Evolutionary conservation across 1,284 basidiomycete genomes (phyloP).

Genomic region (Trichosporon ovoides): DNA sequence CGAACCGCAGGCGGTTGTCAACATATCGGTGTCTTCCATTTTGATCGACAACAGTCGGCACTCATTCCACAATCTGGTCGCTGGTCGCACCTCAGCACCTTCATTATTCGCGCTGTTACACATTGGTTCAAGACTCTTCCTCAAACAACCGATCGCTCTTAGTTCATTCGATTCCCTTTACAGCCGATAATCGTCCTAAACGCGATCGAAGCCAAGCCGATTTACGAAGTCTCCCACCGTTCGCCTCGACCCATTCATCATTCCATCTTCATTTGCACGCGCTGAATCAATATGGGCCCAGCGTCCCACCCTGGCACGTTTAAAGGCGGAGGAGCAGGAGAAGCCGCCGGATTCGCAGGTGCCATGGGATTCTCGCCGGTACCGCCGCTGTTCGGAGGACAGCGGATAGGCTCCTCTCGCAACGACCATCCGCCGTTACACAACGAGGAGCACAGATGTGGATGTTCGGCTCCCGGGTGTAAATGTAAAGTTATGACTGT

Average conservation of each 20-base stretch:
- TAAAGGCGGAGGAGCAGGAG: conserved; percentile 1
- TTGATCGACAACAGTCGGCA: background rate
- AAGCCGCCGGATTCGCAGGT: background rate
- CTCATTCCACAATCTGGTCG: background rate
- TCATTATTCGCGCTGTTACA: too few species aligned
- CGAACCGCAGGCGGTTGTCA: background rate
- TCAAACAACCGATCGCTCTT: background rate
- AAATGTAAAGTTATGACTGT: conserved; percentile 24
- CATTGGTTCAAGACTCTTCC: too few species aligned
- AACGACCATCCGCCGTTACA: background rate
- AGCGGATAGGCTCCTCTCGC: background rate
- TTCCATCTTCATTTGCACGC: background rate
- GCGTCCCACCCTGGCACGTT: conserved; percentile 2
- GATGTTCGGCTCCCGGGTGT: conserved; percentile 19
- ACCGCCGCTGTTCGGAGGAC: background rate
- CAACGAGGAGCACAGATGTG: conserved; percentile 20
- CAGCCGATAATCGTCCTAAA: too few species aligned
- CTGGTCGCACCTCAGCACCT: background rate
- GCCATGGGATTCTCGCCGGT: background rate
- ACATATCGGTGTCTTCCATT: background rate
- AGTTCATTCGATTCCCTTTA: background rate
- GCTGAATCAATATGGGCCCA: background rate
- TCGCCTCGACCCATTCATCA: background rate
- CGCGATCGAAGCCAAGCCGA: background rate
- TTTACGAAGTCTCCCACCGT: background rate